Evolutionary conservation across 148 eudicot species (phyloP), one percentile per base, ranked within the genome.

Genomic region (Polygonum aviculare): DNA sequence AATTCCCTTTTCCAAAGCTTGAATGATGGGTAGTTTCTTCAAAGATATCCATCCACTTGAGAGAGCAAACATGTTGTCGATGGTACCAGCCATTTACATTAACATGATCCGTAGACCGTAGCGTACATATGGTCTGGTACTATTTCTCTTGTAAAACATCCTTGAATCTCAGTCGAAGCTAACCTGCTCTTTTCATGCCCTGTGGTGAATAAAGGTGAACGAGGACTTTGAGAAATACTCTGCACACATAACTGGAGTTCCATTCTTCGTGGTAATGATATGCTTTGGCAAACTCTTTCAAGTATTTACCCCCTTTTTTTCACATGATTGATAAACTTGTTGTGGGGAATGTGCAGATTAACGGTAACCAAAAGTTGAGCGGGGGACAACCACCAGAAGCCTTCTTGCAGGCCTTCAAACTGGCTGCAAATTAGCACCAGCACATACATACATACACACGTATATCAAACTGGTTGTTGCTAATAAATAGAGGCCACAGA

Each of bases 331-430:
- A 39, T 4, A 39, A 7, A 44, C 47, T 44, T 44, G 16, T 12
- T 2, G 18, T 73, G 39, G 3, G 22, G 75, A 33, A n/a, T 48
- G 35, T 73, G 75, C 96, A 96, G 99, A 88, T 96, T 39, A 93
- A 96, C 51, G 90, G 87, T 41, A 85, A 91, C 77, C 75, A 84
- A 40, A 84, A 84, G 76, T 51, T 96, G 76, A 93, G 93, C 50
- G 99, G 99, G 49, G 98, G 87, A 73, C 99, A 91, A 80, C 98
- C 97, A 35, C 88, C 93, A 16, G 90, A 79, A 70, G 85, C 74
- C 67, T 93, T 96, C 86, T 73, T 84, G 74, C 83, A 74, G 77
- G 93, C 91, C 84, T 90, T 93, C 76, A 77, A 89, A 80, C 74
- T 59, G 33, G 90, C 91, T 54, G 83, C 87, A 12, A 76, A 81